Conservation (phyloP, 441 rosid genomes). For the Erodium texanum region DNA sequence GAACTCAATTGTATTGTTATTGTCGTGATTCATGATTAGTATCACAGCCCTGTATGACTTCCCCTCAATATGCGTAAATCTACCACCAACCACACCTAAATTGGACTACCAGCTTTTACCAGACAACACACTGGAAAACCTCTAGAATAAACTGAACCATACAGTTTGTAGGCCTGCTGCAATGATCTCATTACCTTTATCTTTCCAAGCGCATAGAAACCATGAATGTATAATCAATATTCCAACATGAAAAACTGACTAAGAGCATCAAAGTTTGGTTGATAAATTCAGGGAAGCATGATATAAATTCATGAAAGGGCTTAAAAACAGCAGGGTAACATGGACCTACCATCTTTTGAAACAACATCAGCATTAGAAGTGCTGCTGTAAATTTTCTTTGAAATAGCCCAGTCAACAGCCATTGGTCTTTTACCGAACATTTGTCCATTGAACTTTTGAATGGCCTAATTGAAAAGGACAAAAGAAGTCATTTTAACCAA, state of each 20-base stretch:
- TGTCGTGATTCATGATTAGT: neutral
- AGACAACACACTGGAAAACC: neutral
- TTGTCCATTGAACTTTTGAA: slow-evolving; percentile 72
- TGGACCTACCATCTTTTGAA: slow-evolving; percentile 48
- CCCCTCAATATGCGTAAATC: neutral
- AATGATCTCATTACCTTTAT: neutral
- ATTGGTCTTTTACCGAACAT: slow-evolving; percentile 65
- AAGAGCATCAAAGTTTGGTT: neutral
- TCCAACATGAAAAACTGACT: neutral
- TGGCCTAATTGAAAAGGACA: slow-evolving; percentile 44
- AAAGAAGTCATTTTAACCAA: slow-evolving; percentile 10
- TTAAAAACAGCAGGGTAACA: neutral
- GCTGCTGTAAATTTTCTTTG: slow-evolving; percentile 61
- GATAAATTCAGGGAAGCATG: neutral
- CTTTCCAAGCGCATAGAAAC: neutral
- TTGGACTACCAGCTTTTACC: neutral
- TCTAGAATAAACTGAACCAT: neutral
- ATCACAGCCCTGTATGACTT: neutral
- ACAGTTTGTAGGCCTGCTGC: neutral
- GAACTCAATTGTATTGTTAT: neutral
- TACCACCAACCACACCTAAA: neutral
- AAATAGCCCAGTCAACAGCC: slow-evolving; percentile 97
- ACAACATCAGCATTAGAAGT: slow-evolving; percentile 38
- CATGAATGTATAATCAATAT: neutral
- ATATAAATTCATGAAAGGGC: neutral